These are phyloP conservation scores for Exophiala lecanii-corni DNA, from an alignment of 2,329 filamentous ascomycete species.

Conservation along the genomic window DNA sequence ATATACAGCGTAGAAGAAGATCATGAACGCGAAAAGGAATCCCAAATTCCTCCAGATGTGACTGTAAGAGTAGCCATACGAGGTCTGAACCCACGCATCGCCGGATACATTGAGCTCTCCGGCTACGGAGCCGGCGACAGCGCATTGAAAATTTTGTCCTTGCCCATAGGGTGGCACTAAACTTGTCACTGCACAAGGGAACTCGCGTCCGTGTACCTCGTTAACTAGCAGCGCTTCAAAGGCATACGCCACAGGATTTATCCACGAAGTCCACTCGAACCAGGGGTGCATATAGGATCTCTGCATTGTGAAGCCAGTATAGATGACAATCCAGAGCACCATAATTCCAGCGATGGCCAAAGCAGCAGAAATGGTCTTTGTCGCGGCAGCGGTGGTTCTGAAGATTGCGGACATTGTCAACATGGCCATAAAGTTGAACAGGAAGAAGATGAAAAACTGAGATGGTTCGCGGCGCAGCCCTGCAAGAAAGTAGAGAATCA, in stretches of 20 bases:
- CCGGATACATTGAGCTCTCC: constrained; percentile 56
- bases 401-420: constrained; percentile 58
- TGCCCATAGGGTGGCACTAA: constrained; percentile 68
- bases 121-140: constrained; percentile 51
- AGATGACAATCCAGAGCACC: constrained; percentile 38
- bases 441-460: constrained; percentile 58
- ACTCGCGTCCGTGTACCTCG: constrained; percentile 34
- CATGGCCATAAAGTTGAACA: constrained; percentile 51
- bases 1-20: constrained; percentile 61
- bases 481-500: constrained; percentile 63
- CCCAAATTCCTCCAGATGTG: constrained; percentile 68
- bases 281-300: constrained; percentile 50
- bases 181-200: constrained; percentile 18
- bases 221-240: constrained; percentile 38
- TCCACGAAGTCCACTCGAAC: constrained; percentile 43
- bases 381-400: constrained; percentile 52
- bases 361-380: constrained; percentile 54
- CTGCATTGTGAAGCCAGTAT: constrained; percentile 42
- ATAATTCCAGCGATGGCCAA: constrained; percentile 48
- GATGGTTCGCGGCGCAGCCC: constrained; percentile 49
- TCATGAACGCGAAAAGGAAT: constrained; percentile 61
- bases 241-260: constrained; percentile 37
- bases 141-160: constrained; percentile 61
- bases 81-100: constrained; percentile 55
- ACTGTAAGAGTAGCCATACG: constrained; percentile 53